phyloP scores from a whole-genome alignment of 768 basidiomycete genomes.

The Trametes elegans region DNA sequence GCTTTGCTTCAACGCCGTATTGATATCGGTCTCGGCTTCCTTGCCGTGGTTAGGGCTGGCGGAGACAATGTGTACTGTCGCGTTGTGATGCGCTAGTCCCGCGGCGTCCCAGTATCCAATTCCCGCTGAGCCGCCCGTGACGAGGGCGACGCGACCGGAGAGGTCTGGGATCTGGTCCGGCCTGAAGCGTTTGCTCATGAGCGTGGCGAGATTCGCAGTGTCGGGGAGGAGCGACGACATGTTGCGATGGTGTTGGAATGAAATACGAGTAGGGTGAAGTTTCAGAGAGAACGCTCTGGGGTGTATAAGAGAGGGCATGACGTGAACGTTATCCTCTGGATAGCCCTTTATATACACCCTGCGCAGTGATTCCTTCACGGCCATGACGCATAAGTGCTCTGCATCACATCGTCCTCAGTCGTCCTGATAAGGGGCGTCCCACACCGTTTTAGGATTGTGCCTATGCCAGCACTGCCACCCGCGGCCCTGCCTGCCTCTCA shows the following conservation, averaged over 20 bases:
- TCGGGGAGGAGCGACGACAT: conserved; percentile 29
- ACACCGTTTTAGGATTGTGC: not conserved
- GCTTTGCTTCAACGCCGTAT: conserved; percentile 24
- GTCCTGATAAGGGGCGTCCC: not conserved
- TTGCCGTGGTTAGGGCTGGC: conserved; percentile 29
- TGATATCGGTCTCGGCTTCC: conserved; percentile 26
- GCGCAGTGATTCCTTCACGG: not conserved
- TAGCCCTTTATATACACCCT: not conserved
- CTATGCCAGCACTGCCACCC: not conserved
- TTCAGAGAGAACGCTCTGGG: not conserved
- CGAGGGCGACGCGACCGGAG: conserved; percentile 28
- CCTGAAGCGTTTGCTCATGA: conserved; percentile 27
- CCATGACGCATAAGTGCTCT: not conserved
- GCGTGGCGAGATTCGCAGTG: conserved; percentile 26
- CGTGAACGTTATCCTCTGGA: too few species aligned
- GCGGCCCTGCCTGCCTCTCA: too few species aligned
- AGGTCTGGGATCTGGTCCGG: conserved; percentile 29
- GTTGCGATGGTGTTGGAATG: not conserved
- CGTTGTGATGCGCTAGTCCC: conserved; percentile 26
- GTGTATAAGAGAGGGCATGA: not conserved
- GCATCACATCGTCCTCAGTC: not conserved
- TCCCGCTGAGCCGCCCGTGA: conserved; percentile 29
- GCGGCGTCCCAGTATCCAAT: conserved; percentile 34
- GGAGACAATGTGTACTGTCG: conserved; percentile 30
- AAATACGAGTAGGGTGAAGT: too few species aligned